Percentiles rank a stretch among this genome's conserved stretches.
Evolutionary conservation across 1,284 basidiomycete species (phyloP).

Genomic region (Cystobasidium sp.): DNA sequence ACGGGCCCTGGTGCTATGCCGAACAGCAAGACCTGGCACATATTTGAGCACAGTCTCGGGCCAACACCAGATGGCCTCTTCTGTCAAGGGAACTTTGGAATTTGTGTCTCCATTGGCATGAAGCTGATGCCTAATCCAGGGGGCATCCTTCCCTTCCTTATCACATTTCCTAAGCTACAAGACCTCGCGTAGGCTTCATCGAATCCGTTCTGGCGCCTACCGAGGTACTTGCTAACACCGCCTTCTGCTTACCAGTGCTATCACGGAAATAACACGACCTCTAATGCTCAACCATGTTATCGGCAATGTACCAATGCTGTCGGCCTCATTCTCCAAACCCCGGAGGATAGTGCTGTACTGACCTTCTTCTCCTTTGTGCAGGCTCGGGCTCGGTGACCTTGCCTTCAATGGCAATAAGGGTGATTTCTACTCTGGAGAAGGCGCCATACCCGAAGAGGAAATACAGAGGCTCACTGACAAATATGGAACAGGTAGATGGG

Average conservation of each 20-base stretch:
- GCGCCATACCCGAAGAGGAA: no score
- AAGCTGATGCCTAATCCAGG: slow-evolving; percentile 51
- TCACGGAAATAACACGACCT: no score
- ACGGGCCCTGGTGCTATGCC: slow-evolving; percentile 50
- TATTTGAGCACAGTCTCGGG: slow-evolving; percentile 46
- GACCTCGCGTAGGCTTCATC: slow-evolving; percentile 45
- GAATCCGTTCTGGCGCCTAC: slow-evolving; percentile 46
- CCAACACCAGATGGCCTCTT: slow-evolving; percentile 52
- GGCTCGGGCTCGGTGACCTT: no score
- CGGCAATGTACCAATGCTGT: no score
- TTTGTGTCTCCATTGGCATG: slow-evolving; percentile 41
- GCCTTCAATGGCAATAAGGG: no score
- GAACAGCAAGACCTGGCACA: slow-evolving; percentile 46
- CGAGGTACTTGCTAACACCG: slow-evolving; percentile 46
- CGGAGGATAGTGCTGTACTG: no score
- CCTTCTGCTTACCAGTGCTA: slow-evolving; percentile 17
- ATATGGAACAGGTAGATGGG: no score
- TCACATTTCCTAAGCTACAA: slow-evolving; percentile 48
- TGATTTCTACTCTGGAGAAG: no score
- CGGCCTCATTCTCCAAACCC: no score
- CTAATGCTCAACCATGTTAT: no score
- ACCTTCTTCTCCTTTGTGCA: no score
- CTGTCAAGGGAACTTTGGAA: slow-evolving; percentile 45
- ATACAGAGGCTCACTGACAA: no score
- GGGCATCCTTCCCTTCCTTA: slow-evolving; percentile 49